Conservation (phyloP, 768 basidiomycete genomes). For the Sporobolomyces phaffii region DNA sequence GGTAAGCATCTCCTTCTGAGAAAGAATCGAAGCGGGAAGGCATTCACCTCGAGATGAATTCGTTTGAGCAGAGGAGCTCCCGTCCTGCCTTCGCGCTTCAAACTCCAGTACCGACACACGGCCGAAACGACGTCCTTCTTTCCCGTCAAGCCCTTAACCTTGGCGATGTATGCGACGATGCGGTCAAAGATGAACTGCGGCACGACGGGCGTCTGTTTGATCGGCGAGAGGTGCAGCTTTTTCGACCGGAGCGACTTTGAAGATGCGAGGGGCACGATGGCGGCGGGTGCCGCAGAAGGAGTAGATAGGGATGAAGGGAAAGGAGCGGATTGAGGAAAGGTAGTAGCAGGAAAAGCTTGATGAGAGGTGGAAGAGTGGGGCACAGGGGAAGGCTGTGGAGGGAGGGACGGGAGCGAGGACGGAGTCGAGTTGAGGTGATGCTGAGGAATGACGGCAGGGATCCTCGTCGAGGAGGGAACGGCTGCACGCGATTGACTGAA, state of each 20-base stretch:
- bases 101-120: conserved; percentile 89
- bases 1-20: background rate
- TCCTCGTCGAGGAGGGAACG: background rate
- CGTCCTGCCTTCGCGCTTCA: conserved; percentile 85
- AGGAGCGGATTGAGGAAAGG: background rate
- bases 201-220: conserved; percentile 73
- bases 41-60: conserved; percentile 72
- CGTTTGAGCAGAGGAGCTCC: conserved; percentile 91
- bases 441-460: background rate
- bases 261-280: conserved; percentile 9
- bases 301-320: background rate
- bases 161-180: conserved; percentile 66
- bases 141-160: conserved; percentile 61
- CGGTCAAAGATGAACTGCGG: conserved; percentile 76
- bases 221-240: conserved; percentile 70
- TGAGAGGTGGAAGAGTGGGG: background rate
- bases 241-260: conserved; percentile 29
- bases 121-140: conserved; percentile 68
- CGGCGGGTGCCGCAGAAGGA: background rate
- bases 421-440: background rate
- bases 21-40: no score
- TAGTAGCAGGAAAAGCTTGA: no score
- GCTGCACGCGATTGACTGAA: background rate
- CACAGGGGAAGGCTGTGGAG: background rate
- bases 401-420: background rate